Evolutionary conservation across 345 rosid genomes (phyloP).

Genomic region (Euphorbia peplus): DNA sequence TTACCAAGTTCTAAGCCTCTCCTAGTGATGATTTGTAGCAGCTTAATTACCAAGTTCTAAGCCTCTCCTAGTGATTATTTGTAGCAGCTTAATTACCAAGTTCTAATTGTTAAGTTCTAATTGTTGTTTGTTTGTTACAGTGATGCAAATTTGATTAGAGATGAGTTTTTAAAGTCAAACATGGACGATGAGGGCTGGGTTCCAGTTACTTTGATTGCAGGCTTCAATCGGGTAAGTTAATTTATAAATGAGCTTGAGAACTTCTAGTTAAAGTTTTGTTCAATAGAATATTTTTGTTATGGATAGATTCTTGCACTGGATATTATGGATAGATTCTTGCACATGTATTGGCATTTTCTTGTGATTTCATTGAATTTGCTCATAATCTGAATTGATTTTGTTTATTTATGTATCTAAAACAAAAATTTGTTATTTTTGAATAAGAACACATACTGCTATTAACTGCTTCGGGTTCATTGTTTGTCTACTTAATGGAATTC

Average conservation of each 20-base stretch:
- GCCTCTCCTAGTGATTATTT: background rate
- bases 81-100: too few relatives aligned
- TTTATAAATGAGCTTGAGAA: background rate
- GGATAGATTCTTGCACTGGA: background rate
- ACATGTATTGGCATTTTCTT: too few relatives aligned
- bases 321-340: too few relatives aligned
- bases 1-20: too few relatives aligned
- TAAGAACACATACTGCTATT: too few relatives aligned
- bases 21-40: background rate
- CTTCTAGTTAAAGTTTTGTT: background rate
- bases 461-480: too few relatives aligned
- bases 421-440: too few relatives aligned
- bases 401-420: too few relatives aligned
- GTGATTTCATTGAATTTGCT: too few relatives aligned
- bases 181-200: slow-evolving; percentile 61
- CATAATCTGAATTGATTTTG: too few relatives aligned
- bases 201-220: slow-evolving; percentile 45
- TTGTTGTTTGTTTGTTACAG: slow-evolving; percentile 33
- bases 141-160: slow-evolving; percentile 49
- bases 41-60: too few relatives aligned
- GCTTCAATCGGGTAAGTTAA: slow-evolving; percentile 49
- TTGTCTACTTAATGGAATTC: background rate
- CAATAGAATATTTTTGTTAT: background rate
- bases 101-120: too few relatives aligned
- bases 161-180: slow-evolving; percentile 46